Base-by-base conservation (phyloP, 495 filamentous ascomycete genomes). In the Podospora comata region DNA sequence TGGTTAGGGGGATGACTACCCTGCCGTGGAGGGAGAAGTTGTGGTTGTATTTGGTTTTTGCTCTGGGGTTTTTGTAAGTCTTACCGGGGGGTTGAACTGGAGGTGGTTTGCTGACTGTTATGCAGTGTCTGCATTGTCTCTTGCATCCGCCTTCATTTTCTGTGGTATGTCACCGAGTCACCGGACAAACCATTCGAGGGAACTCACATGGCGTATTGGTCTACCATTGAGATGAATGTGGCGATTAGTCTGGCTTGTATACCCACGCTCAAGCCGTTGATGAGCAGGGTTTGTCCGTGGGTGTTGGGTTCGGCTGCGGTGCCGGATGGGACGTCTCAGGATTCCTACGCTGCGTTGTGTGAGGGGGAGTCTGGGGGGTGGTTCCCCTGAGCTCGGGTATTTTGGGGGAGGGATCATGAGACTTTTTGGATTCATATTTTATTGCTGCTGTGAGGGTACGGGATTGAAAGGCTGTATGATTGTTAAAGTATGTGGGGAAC, bases 221-320 rank as follows among this genome's bases (percentile, higher is more conserved):
- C 72, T 16, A 71, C 71, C 28, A 63, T 76, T 56, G 77, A 79
- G 71, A 58, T 68, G 60, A 75, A 77, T 70, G 60, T 75, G 4
- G 72, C 73, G 32, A 74, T 79, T 54, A 64, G 76, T 20, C 73
- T 74, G 20, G 73, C 78, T 3, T 78, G 77, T 60, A 67, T 76
- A 20, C 71, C 73, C 2, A 75, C 72, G 1, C 55, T 78, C 2
- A 72, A 71, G 19, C 75, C 75, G 13, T 61, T 77, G 11, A 44
- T 76, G 15, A 72, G n/a, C 0, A 70, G 70, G n/a, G 4, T 65
- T 6, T 65, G 63, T 30, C 18, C 55, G 5, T n/a, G 55, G 4
- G 26, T 68, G 15, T 34, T 55, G 15, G 1, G 0, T 7, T 5
- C 62, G 23, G 11, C 19, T 7, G 30, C 30, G 30, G 30, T 7